Conservation (phyloP, 106 monocot genomes). For the Acorus gramineus region DNA sequence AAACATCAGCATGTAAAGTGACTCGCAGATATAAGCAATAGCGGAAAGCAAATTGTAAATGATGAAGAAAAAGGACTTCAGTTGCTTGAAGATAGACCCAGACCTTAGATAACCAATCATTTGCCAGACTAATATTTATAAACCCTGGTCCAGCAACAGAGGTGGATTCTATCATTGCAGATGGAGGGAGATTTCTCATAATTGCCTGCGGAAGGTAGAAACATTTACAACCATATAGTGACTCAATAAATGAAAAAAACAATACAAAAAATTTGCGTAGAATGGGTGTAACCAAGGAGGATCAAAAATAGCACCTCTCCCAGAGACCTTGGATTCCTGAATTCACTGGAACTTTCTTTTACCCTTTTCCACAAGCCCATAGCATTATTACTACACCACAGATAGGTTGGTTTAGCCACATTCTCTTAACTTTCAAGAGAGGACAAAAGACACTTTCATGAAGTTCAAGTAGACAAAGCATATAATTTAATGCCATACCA, state of each 20-base stretch:
- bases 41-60: too few species aligned
- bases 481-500: slow-evolving; percentile 34
- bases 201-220: slow-evolving; percentile 40
- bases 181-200: slow-evolving; percentile 62
- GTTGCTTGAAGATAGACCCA: not conserved
- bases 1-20: not conserved
- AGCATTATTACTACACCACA: slow-evolving; percentile 77
- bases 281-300: not conserved
- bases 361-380: slow-evolving; percentile 81
- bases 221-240: too few species aligned
- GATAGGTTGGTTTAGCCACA: slow-evolving; percentile 1
- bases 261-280: not conserved
- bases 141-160: slow-evolving; percentile 80
- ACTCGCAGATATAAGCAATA: too few species aligned
- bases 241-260: not conserved
- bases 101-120: slow-evolving; percentile 79
- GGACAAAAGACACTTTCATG: not conserved
- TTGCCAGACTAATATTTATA: slow-evolving; percentile 72
- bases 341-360: slow-evolving; percentile 65
- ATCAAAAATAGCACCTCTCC: slow-evolving; percentile 56
- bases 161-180: slow-evolving; percentile 59
- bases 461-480: not conserved
- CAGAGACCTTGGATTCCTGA: slow-evolving; percentile 67
- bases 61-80: too few species aligned
- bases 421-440: not conserved